These are phyloP conservation scores for Aspergillus terreus DNA, from an alignment of 2,329 filamentous ascomycete species.

Conservation along the genomic window DNA sequence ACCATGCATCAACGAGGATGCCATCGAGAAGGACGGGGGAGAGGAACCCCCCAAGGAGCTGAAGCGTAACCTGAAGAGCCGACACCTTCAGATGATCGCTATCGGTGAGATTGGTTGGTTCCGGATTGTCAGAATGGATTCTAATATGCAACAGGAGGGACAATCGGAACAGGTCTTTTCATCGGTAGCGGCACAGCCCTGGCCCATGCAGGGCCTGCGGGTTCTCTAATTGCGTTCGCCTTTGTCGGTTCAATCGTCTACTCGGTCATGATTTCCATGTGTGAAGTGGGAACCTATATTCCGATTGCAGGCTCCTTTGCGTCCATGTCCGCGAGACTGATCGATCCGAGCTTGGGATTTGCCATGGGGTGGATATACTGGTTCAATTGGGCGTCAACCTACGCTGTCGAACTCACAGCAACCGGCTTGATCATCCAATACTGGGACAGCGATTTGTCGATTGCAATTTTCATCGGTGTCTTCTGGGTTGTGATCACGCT, in stretches of 20 bases:
- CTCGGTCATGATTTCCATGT: slow-evolving; percentile 64
- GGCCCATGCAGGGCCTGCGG: slow-evolving; percentile 60
- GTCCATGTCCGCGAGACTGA: slow-evolving; percentile 72
- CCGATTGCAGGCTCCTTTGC: slow-evolving; percentile 74
- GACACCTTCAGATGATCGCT: slow-evolving; percentile 23
- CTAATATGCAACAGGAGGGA: slow-evolving; percentile 44
- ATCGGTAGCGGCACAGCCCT: slow-evolving; percentile 63
- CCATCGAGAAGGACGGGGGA: slow-evolving; percentile 1
- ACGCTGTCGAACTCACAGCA: slow-evolving; percentile 66
- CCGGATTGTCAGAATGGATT: not conserved
- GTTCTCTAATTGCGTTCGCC: slow-evolving; percentile 63
- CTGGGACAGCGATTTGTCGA: slow-evolving; percentile 59
- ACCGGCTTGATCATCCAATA: slow-evolving; percentile 71
- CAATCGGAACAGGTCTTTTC: slow-evolving; percentile 69
- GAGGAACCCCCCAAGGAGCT: slow-evolving; percentile 8
- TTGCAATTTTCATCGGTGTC: slow-evolving; percentile 68
- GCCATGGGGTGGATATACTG: slow-evolving; percentile 80
- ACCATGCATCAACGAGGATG: not conserved
- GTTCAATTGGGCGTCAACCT: slow-evolving; percentile 73
- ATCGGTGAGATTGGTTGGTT: slow-evolving; percentile 10
- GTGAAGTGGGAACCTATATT: slow-evolving; percentile 72
- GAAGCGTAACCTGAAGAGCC: slow-evolving; percentile 20
- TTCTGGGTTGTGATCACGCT: slow-evolving; percentile 68
- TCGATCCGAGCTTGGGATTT: slow-evolving; percentile 68
- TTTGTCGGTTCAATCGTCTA: slow-evolving; percentile 70